Evolutionary conservation across 371 early-diverging fungal species (phyloP), one percentile per base, ranked within the genome.

Genomic region (Gilbertella persicaria): DNA sequence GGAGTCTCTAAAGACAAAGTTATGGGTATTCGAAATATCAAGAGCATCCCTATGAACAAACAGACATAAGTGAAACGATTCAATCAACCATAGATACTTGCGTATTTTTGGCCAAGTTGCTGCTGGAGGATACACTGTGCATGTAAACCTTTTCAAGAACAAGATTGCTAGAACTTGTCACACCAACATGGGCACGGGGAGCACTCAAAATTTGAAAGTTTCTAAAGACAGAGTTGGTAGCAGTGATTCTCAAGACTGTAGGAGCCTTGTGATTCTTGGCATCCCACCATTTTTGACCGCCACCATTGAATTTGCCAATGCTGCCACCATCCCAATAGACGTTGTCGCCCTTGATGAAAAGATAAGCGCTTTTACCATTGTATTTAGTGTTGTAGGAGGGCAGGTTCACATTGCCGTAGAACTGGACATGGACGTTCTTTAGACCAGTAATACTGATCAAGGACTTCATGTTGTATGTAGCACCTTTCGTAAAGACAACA

Each of bases 231-330:
- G 70, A 69, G 45, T 69, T 57, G 12, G 54, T 60, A 9, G 60
- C 66, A 36, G 47, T 56, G 10, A 62, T 60, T 38, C 59, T 55
- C 20, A 69, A 57, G 35, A 69, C 63, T 12, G 60, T 63, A 16
- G 70, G 70, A 12, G 66, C 70, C 21, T 59, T 62, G 19, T 60
- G 59, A 23, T 66, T 54, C 13, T 56, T 44, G 14, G 56, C 59
- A 47, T 66, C 64, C 60, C 63, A 70, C 70, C 70, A 70, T 9
- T 50, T 49, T 38, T 69, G 70, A 16, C 70, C 70, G 21, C 62
- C 55, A 39, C 66, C 60, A 38, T 48, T 50, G 29, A 66, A 50
- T 3, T 54, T 37, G 38, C 70, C 70, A 42, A 33, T 14, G 29
- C 66, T 62, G 14, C 45, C 46, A 36, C 67, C 64, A 23, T 41